These are phyloP conservation scores for Xylaria sp. DNA, from an alignment of 2,329 filamentous ascomycete species.

Conservation along the genomic window DNA sequence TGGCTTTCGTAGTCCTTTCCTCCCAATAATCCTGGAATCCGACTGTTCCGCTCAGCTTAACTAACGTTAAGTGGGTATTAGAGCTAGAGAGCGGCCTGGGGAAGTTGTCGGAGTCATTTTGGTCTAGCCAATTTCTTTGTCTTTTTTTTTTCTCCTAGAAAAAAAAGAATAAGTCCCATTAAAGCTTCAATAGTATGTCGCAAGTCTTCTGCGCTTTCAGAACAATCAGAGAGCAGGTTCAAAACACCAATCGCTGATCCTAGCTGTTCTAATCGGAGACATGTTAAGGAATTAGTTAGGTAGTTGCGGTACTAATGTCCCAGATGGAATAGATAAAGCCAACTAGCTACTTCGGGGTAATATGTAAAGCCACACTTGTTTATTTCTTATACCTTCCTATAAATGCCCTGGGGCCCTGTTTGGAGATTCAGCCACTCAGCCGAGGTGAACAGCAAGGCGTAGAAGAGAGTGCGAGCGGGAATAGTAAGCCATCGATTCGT, in stretches of 20 bases:
- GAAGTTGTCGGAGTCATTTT: background rate
- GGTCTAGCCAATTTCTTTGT: background rate
- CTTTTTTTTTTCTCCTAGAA: background rate
- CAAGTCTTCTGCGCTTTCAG: background rate
- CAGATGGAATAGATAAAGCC: background rate
- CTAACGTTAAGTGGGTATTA: background rate
- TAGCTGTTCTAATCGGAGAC: background rate
- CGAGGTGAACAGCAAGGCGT: background rate
- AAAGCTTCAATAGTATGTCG: background rate
- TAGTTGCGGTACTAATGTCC: background rate
- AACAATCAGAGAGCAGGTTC: background rate
- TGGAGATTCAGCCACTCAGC: background rate
- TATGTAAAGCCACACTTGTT: background rate
- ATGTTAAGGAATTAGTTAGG: background rate
- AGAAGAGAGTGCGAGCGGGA: background rate
- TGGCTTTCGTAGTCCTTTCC: background rate
- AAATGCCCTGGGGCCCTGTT: background rate
- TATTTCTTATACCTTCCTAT: background rate
- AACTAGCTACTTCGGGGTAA: background rate
- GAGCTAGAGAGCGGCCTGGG: too few species aligned
- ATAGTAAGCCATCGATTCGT: background rate
- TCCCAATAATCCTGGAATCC: constrained; percentile 4
- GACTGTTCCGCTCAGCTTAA: constrained; percentile 2
- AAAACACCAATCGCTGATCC: background rate
- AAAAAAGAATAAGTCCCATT: background rate